phyloP scores from a whole-genome alignment of 371 early-diverging fungal genomes.

The Rhizopus sp. region DNA sequence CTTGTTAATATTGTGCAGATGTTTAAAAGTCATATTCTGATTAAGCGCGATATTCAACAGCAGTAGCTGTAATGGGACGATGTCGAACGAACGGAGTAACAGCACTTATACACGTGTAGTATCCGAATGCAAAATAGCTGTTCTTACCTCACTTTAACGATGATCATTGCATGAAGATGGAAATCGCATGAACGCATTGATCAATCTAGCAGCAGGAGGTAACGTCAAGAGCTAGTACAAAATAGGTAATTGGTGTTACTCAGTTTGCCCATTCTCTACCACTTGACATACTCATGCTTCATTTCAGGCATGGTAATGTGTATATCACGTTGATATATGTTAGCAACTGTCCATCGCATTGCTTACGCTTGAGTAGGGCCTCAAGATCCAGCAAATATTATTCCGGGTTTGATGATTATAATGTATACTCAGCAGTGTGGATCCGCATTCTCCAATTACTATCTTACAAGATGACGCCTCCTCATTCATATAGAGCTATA shows the following conservation, averaged over 20 bases:
- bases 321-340: slow-evolving; percentile 84
- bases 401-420: too few species aligned
- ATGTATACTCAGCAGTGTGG: neutral
- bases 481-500: slow-evolving; percentile 46
- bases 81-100: too few species aligned
- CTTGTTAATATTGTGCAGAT: too few species aligned
- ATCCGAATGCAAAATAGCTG: too few species aligned
- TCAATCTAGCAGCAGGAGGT: slow-evolving; percentile 85
- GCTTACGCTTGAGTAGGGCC: slow-evolving; percentile 69
- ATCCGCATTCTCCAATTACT: slow-evolving; percentile 53
- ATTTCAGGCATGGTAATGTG: slow-evolving; percentile 25
- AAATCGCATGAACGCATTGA: slow-evolving; percentile 67
- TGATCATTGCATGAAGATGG: slow-evolving; percentile 88
- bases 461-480: slow-evolving; percentile 5
- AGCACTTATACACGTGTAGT: too few species aligned
- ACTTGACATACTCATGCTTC: slow-evolving; percentile 53
- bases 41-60: too few species aligned
- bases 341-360: slow-evolving; percentile 93
- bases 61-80: too few species aligned
- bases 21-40: too few species aligned
- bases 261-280: slow-evolving; percentile 66
- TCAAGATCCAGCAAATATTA: slow-evolving; percentile 1
- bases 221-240: slow-evolving; percentile 77
- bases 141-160: slow-evolving; percentile 90
- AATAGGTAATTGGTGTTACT: slow-evolving; percentile 62